Evolutionary conservation across 257 asterid species (phyloP), one percentile per base, ranked within the genome.

Genomic region (Solanum raphanifolium): DNA sequence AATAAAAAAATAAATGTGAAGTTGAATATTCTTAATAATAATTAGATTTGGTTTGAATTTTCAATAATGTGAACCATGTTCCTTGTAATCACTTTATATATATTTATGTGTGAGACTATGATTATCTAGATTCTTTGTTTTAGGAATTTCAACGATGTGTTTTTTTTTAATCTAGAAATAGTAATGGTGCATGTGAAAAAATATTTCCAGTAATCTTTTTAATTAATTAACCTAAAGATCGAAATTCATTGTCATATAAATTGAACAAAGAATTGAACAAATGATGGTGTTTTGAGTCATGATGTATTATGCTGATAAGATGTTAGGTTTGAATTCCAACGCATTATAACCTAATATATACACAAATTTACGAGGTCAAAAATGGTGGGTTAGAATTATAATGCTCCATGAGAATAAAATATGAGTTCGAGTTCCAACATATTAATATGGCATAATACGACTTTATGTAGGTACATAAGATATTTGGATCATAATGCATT

Each of bases 61-160:
- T 82, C 86, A 82, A 82, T 82, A 48, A 82, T 82, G 86, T 48
- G 35, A 82, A 82, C 86, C 86, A 82, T 82, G 86, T 48, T 82
- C 86, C 69, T 82, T 46, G 1, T 48, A 20, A 82, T 82, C 69
- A 82, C 31, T 82, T 18, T 9, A 31, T 81, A 43, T 81, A 43
- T 7, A 27, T 81, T 43, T 4, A 81, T 81, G 18, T n/a, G 31
- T 79, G 23, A 34, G 21, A 81, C 36, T 81, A 27, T 82, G 12
- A 82, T 29, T 31, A 48, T 18, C 69, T 48, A 82, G 43, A 82
- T 48, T 48, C 86, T 82, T 52, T 29, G 43, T 9, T 48, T 46
- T 48, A 48, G 29, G 41, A 82, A 82, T 29, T 29, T 29, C 85
- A 82, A 82, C 43, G 68, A 48, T 48, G 18, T 29, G 20, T 4